Conservation (phyloP, 2,329 filamentous ascomycete genomes). For the Nigrospora sphaerica region DNA sequence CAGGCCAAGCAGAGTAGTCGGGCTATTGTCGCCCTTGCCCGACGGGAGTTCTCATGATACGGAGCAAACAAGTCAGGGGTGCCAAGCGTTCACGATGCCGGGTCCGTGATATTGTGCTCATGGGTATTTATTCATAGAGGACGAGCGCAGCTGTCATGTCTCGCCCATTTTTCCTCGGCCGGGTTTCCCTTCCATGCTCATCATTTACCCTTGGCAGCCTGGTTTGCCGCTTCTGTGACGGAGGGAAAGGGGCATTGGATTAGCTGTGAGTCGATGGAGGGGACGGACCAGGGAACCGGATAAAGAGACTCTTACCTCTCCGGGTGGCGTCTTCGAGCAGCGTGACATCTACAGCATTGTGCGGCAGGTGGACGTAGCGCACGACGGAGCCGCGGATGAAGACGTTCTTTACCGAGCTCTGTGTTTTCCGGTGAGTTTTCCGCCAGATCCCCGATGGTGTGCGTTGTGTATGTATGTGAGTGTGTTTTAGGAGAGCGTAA, state of each 20-base stretch:
- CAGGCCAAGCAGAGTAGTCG: too few species aligned
- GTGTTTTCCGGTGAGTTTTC: not conserved
- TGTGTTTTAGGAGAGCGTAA: not conserved
- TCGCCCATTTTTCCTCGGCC: not conserved
- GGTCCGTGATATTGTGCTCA: too few species aligned
- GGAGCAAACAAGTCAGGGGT: too few species aligned
- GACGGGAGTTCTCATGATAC: too few species aligned
- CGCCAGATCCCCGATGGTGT: too few species aligned
- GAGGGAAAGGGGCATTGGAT: not conserved
- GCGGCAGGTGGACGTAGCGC: slow-evolving; percentile 83
- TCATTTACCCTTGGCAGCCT: slow-evolving; percentile 50
- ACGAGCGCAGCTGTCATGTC: too few species aligned
- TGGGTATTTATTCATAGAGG: too few species aligned
- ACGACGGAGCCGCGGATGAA: slow-evolving; percentile 93
- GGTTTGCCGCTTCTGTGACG: slow-evolving; percentile 46
- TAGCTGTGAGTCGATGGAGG: not conserved
- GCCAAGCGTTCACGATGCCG: too few species aligned
- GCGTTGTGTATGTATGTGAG: too few species aligned
- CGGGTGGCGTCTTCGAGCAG: slow-evolving; percentile 86
- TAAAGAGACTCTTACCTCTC: slow-evolving; percentile 51
- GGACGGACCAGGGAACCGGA: not conserved
- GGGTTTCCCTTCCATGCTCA: not conserved
- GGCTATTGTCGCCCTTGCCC: too few species aligned
- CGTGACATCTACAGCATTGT: slow-evolving; percentile 74
- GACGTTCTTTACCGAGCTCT: slow-evolving; percentile 84